Base-by-base conservation (phyloP, 192 early-diverging fungal species). In the Physocladia obscura region DNA sequence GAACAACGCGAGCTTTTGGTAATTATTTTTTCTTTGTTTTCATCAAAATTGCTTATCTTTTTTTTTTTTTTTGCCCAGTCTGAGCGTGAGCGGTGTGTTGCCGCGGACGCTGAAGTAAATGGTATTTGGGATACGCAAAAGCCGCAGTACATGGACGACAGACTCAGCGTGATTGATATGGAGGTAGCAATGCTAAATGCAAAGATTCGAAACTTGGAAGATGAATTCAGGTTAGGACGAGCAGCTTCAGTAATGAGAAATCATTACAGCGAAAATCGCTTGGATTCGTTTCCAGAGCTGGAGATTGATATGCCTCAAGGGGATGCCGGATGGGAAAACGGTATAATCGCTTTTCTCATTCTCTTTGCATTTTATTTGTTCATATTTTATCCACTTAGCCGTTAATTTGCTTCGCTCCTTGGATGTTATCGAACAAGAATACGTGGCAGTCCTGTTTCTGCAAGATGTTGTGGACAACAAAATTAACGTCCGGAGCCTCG, bases 71-170 rank as follows among this genome's bases (percentile, higher is more conserved):
- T 35, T 67, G 50, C 39, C 6, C 29, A 37, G 24, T 21, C 71
- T 8, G 81, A 83, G 67, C 74, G 81, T 3, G 70, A 80, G 37
- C 54, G 77, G 1, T 75, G 74, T 17, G 75, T 83, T 6, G 49
- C 52, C 27, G 76, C 79, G 21, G 72, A 79, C 26, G 69, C 74
- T 24, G 74, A 74, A 37, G n/a, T 32, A 31, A 79, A 74, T 13
- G 75, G 76, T 34, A 31, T 75, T 2, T 75, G 67, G 64, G 77
- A 78, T 27, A 62, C 76, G 15, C 57, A 75, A 6, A 48, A 67
- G 31, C 75, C 75, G 13, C 79, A 83, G 51, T 83, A 83, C 58
- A 83, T 83, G 81, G 81, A 83, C 38, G 81, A 78, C 34, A 69
- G 81, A 2, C 67, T 83, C 17, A 64, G 61, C 17, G 74, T 70